Evolutionary conservation across 352 stramenopile species (phyloP).

Genomic region (Globisporangium emineosum): DNA sequence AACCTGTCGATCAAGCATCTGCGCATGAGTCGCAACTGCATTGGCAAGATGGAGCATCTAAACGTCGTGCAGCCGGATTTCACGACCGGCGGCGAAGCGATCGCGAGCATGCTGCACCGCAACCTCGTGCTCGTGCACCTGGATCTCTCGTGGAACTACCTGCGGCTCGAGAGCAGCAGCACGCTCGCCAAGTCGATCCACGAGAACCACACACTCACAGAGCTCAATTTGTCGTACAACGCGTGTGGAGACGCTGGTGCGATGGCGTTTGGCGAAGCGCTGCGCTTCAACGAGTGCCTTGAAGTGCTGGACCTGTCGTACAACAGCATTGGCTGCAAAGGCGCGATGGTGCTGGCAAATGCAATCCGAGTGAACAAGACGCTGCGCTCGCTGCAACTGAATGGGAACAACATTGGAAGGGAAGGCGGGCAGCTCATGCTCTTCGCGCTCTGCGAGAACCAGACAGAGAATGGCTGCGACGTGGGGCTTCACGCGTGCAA

Average conservation of each 20-base stretch:
- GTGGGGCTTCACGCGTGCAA: conserved; percentile 68
- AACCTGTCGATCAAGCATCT: conserved; percentile 76
- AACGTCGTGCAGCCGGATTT: conserved; percentile 88
- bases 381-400: conserved; percentile 61
- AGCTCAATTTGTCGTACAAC: conserved; percentile 79
- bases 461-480: conserved; percentile 43
- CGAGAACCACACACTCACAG: conserved; percentile 59
- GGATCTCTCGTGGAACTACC: conserved; percentile 89
- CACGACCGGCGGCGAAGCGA: conserved; percentile 83
- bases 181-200: conserved; percentile 59
- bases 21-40: conserved; percentile 80
- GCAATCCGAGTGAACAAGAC: conserved; percentile 57
- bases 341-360: conserved; percentile 66
- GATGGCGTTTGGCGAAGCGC: conserved; percentile 72
- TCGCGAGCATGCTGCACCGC: conserved; percentile 81
- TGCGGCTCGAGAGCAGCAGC: conserved; percentile 76
- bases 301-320: conserved; percentile 70
- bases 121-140: conserved; percentile 78
- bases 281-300: conserved; percentile 60
- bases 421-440: conserved; percentile 71
- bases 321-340: conserved; percentile 76
- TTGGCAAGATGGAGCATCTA: conserved; percentile 84
- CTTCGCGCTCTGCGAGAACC: conserved; percentile 60
- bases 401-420: conserved; percentile 71
- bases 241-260: conserved; percentile 65